Base-by-base conservation (phyloP, 2,329 filamentous ascomycete species). In the Cladosporium sp. region DNA sequence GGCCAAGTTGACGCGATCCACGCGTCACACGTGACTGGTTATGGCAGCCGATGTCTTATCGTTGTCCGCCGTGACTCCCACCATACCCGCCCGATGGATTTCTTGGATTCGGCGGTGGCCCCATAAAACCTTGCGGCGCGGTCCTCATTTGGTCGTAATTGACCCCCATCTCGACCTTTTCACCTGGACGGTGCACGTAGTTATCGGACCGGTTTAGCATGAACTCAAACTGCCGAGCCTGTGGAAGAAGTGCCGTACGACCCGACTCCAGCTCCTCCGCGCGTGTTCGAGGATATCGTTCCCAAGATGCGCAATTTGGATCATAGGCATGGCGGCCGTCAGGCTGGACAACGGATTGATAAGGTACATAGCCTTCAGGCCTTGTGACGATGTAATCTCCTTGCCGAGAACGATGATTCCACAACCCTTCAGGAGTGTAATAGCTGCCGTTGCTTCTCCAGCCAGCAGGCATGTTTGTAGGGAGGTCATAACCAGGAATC, bases 291-390 rank as follows among this genome's bases (percentile, higher is more conserved):
- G 31, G 55, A 14, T 58, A 37, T 40, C 18, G 55, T 28, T 7
- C 18, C 8, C 1, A 2, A 26, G 23, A 26, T 26, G 23, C 23
- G 2, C 3, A 1, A 12, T 58, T 14, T 3, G 58, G 40, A 12
- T 61, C 14, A 16, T 50, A 61, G 2, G 40, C 58, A 23, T 61
- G 10, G 18, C 58, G 58, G 18, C 58, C 58, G 16, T 61, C 58
- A 26, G 58, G 58, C 11, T 61, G 18, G 3, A 35, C 18, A 18
- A 61, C 18, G 8, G 26, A 31, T 33, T 61, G 58, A 5, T 26
- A 50, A 35, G 40, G 58, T 7, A 50, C 44, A 12, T 61, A 61
- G 8, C 35, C 35, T 18, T 29, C 26, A n/a, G 29, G 28, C 10
- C 52, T 35, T 33, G 21, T 52, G 21, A 28, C 49, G 5, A 52